A percentile compares a stretch with the other conserved stretches of the same genome.
These are phyloP conservation scores for Yarrowia divulgata DNA, from an alignment of 805 yeast species.

Conservation along the genomic window DNA sequence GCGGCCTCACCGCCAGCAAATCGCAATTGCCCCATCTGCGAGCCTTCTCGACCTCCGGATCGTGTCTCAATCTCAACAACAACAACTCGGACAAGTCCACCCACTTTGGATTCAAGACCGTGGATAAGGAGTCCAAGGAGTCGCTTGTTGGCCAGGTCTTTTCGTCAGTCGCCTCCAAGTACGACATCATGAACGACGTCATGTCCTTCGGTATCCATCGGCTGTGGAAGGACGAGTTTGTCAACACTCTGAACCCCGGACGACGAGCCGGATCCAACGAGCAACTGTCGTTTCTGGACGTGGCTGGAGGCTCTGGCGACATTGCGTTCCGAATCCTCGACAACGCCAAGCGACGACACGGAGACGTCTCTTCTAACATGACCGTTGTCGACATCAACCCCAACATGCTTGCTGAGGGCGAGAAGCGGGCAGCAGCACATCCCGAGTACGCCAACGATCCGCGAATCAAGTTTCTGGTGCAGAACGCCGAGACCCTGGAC, in stretches of 20 bases:
- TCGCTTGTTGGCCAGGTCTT: slow-evolving; percentile 76
- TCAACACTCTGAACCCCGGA: slow-evolving; percentile 89
- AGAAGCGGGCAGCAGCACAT: slow-evolving; percentile 65
- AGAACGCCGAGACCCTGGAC: slow-evolving; percentile 91
- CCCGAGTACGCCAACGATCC: slow-evolving; percentile 69
- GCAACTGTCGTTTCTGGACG: slow-evolving; percentile 89
- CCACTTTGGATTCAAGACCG: slow-evolving; percentile 91
- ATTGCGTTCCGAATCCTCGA: slow-evolving; percentile 94
- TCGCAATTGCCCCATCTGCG: slow-evolving; percentile 15
- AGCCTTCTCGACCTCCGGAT: slow-evolving; percentile 21
- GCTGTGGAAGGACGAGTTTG: slow-evolving; percentile 92
- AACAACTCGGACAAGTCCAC: slow-evolving; percentile 53
- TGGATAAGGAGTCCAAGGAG: slow-evolving; percentile 80
- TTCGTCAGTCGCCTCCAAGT: slow-evolving; percentile 91
- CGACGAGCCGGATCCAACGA: slow-evolving; percentile 78
- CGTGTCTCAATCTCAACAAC: not conserved
- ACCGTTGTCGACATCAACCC: slow-evolving; percentile 94
- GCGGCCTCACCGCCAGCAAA: not conserved
- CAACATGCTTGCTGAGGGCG: slow-evolving; percentile 95
- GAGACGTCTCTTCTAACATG: slow-evolving; percentile 80
- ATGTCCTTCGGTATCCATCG: slow-evolving; percentile 97
- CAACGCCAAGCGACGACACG: slow-evolving; percentile 80
- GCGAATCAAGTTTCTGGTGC: slow-evolving; percentile 82
- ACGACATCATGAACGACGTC: slow-evolving; percentile 97
- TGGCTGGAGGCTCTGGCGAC: slow-evolving; percentile 99